Percentiles rank a stretch among this genome's conserved stretches.
Conservation (phyloP, 2,329 filamentous ascomycete genomes). For the Colletotrichum sp. region DNA sequence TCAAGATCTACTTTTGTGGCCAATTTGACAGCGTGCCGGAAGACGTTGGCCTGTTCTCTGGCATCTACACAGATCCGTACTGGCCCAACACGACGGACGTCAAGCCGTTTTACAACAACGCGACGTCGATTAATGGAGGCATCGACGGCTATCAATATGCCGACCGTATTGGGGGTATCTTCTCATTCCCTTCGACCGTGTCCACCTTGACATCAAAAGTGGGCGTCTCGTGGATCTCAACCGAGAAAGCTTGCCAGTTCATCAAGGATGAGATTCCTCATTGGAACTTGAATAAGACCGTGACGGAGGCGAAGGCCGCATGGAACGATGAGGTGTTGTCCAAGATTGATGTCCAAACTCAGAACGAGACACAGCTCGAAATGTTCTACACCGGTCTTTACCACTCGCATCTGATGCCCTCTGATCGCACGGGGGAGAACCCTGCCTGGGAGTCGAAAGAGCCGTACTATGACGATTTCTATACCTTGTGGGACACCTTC, state of each 20-base stretch:
- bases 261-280: conserved; percentile 47
- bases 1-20: conserved; percentile 48
- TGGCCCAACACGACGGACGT: conserved; percentile 34
- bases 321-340: conserved; percentile 53
- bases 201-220: conserved; percentile 52
- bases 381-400: conserved; percentile 65
- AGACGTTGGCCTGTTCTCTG: conserved; percentile 40
- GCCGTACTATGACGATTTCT: conserved; percentile 66
- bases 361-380: conserved; percentile 51
- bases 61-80: conserved; percentile 50
- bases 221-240: conserved; percentile 55
- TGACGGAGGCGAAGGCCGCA: conserved; percentile 41
- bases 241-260: conserved; percentile 53
- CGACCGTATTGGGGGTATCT: conserved; percentile 56
- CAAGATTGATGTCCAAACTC: conserved; percentile 42
- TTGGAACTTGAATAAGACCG: conserved; percentile 44
- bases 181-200: conserved; percentile 44
- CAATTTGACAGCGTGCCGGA: conserved; percentile 41
- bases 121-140: conserved; percentile 56
- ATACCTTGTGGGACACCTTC: conserved; percentile 62
- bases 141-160: conserved; percentile 55
- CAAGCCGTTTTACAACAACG: conserved; percentile 51
- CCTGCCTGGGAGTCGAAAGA: conserved; percentile 58
- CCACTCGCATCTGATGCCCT: conserved; percentile 66
- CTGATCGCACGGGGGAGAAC: conserved; percentile 64